Base-by-base conservation (phyloP, 345 rosid genomes). In the Pugionium cornutum region DNA sequence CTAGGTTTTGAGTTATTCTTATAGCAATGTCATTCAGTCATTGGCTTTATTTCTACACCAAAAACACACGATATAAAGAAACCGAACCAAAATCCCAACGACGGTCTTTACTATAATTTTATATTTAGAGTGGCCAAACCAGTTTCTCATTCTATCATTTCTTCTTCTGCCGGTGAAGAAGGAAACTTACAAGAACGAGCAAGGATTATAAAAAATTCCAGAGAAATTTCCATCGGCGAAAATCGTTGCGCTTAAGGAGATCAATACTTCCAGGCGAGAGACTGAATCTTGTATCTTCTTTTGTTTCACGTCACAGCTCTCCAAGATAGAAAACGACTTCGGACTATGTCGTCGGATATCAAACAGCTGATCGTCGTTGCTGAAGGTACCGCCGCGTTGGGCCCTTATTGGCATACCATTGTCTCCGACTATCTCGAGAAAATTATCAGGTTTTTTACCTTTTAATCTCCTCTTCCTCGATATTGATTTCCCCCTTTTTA, bases 311-410 rank as follows among this genome's bases (percentile, higher is more conserved):
- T 44, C 18, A 47, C 35, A 44, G 9, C 67, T 37, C 31, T 68
- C 35, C 2, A 5, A 4, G 18, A 18, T 18, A 18, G 18, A 18
- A 18, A 18, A 18, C 18, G 27, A 6, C 2, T 39, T 48, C 9
- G 28, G 33, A 51, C 42, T 4, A 64, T 64, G 71, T 56, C 58
- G 32, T 84, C 86, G 91, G 81, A 89, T 74, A 84, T 84, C 80
- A 90, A 77, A 49, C 92, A 91, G 81, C 80, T 90, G 74, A 88
- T 88, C 82, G 86, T 94, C 44, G 96, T 83, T 59, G 81, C 89
- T 8, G 99, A 94, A 83, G 89, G 91, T 40, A 90, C 97, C 3
- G 96, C 96, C 0, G 96, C 97, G 41, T 73, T 94, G 84, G 99
- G 97, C 7, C 92, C 95, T 34, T 84, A 78, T 81, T 94, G 99